These are phyloP conservation scores for Boletus subluridellus DNA, from an alignment of 1,284 basidiomycete genomes.

Conservation along the genomic window DNA sequence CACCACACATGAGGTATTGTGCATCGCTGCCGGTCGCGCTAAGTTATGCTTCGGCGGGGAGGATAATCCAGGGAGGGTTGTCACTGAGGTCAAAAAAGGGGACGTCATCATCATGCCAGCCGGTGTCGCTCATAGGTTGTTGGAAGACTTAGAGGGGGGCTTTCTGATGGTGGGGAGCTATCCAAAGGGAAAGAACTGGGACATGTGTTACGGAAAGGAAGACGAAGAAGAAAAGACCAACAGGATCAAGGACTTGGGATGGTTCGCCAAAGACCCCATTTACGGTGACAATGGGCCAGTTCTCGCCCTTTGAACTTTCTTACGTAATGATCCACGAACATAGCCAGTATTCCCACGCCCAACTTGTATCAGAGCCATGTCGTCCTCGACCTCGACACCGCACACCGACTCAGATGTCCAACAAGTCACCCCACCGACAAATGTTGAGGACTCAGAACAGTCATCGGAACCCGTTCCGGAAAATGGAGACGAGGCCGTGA, in stretches of 20 bases:
- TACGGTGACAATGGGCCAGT: background rate
- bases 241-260: constrained; percentile 31
- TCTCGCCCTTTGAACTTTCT: background rate
- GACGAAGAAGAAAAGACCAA: background rate
- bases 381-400: constrained; percentile 4
- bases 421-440: background rate
- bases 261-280: constrained; percentile 29
- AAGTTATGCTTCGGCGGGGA: constrained; percentile 41
- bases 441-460: constrained; percentile 1
- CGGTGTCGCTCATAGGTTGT: constrained; percentile 7
- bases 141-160: background rate
- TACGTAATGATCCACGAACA: constrained; percentile 6
- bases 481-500: constrained; percentile 34
- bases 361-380: constrained; percentile 11
- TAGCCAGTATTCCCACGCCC: background rate
- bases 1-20: constrained; percentile 23
- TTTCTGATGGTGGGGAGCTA: constrained; percentile 38
- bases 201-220: background rate
- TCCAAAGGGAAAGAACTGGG: background rate
- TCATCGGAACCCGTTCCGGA: background rate
- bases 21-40: constrained; percentile 24
- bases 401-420: background rate
- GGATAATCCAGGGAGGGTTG: constrained; percentile 24
- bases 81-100: background rate
- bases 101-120: background rate